Percentiles rank a stretch among this genome's conserved stretches.
Evolutionary conservation across 352 stramenopile species (phyloP).

Genomic region (Pythium plurisporium): DNA sequence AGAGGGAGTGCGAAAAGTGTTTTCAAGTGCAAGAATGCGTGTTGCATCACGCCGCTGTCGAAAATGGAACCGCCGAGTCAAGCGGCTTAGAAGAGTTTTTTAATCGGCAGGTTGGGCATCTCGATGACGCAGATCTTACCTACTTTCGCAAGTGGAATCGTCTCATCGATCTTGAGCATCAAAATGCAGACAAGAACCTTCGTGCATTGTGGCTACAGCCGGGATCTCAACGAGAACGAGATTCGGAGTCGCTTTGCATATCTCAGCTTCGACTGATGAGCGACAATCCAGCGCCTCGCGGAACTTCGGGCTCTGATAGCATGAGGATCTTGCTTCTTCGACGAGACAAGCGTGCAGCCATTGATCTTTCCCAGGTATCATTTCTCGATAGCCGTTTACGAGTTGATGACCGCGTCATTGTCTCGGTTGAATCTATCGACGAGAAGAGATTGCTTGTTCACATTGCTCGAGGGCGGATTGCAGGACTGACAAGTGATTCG

Average conservation of each 20-base stretch:
- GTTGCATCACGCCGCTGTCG: constrained; percentile 73
- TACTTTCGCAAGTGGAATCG: constrained; percentile 78
- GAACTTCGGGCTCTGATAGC: constrained; percentile 19
- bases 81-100: constrained; percentile 73
- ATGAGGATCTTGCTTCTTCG: constrained; percentile 47
- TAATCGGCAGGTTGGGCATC: constrained; percentile 46
- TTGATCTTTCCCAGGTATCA: constrained; percentile 17
- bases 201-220: constrained; percentile 63
- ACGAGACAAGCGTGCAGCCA: constrained; percentile 34
- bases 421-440: constrained; percentile 69
- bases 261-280: constrained; percentile 45
- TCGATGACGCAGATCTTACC: constrained; percentile 39
- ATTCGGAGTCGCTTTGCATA: constrained; percentile 53
- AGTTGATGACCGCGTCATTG: constrained; percentile 65
- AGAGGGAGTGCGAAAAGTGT: constrained; percentile 66
- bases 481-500: constrained; percentile 36
- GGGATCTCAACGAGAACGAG: constrained; percentile 51
- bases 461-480: constrained; percentile 46
- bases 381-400: constrained; percentile 57
- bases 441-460: constrained; percentile 62
- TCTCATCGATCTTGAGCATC: constrained; percentile 71
- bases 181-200: constrained; percentile 63
- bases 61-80: constrained; percentile 62
- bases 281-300: constrained; percentile 29
- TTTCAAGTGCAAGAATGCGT: constrained; percentile 85